Percentiles rank a stretch among this genome's conserved stretches.
phyloP scores from a whole-genome alignment of 257 asterid genomes.

The Nicotiana tomentosiformis region DNA sequence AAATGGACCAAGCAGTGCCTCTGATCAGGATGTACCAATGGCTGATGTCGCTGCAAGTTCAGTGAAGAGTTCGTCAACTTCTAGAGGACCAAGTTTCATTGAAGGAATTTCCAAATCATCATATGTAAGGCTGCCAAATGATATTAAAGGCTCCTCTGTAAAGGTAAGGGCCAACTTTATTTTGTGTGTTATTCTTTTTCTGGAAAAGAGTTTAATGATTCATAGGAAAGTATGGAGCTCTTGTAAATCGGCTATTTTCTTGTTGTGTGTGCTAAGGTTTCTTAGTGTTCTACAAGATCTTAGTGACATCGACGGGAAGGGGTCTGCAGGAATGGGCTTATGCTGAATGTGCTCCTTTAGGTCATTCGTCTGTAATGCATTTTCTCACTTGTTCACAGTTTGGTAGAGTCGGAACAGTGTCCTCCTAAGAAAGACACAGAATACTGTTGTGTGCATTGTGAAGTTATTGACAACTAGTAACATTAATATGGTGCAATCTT shows the following conservation, averaged over 20 bases:
- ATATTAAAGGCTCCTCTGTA: slow-evolving; percentile 74
- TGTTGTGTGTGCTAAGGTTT: not conserved
- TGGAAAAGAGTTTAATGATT: not conserved
- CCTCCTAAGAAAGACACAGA: not conserved
- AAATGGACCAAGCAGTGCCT: slow-evolving; percentile 55
- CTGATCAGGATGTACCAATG: slow-evolving; percentile 85
- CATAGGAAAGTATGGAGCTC: not conserved
- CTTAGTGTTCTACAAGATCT: not conserved
- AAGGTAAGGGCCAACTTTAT: slow-evolving; percentile 44
- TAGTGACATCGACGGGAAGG: not conserved
- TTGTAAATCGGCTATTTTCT: not conserved
- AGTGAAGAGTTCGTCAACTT: slow-evolving; percentile 37
- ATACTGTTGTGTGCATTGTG: not conserved
- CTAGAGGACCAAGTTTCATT: slow-evolving; percentile 78
- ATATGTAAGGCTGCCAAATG: slow-evolving; percentile 78
- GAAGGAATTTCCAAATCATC: slow-evolving; percentile 96
- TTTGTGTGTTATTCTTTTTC: not conserved
- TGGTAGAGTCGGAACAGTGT: slow-evolving; percentile 5
- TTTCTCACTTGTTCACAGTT: not conserved
- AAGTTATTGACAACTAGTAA: not conserved
- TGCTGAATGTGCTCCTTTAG: not conserved
- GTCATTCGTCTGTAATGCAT: not conserved
- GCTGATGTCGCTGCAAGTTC: slow-evolving; percentile 57
- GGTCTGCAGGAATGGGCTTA: not conserved
- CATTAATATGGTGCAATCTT: not conserved